These are phyloP conservation scores for Cyclocybe cylindracea DNA, from an alignment of 768 basidiomycete genomes.

Conservation along the genomic window DNA sequence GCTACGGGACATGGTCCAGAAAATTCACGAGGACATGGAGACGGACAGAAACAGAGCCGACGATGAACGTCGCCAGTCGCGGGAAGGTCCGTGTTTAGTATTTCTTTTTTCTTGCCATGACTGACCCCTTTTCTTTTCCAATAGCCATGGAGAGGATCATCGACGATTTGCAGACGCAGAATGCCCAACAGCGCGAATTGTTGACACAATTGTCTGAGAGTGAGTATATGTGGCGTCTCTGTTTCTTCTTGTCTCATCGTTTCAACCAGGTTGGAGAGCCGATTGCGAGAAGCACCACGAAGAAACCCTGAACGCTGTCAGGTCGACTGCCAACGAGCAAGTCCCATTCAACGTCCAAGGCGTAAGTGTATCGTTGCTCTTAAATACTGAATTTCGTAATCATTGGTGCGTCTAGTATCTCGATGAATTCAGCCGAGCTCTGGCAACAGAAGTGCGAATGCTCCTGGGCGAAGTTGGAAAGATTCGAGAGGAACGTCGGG, in stretches of 20 bases:
- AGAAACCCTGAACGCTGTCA: slow-evolving; percentile 68
- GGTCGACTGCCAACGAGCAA: slow-evolving; percentile 71
- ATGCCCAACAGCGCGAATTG: slow-evolving; percentile 57
- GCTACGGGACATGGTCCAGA: slow-evolving; percentile 61
- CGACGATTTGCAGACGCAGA: slow-evolving; percentile 59
- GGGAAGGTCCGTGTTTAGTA: slow-evolving; percentile 48
- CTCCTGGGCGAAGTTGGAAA: slow-evolving; percentile 83
- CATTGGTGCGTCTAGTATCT: slow-evolving; percentile 55
- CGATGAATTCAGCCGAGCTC: slow-evolving; percentile 84
- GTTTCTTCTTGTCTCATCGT: slow-evolving; percentile 8
- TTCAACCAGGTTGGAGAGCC: slow-evolving; percentile 59
- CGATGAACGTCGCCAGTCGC: slow-evolving; percentile 52
- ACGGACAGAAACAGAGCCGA: slow-evolving; percentile 51
- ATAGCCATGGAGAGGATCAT: slow-evolving; percentile 62
- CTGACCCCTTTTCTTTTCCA: slow-evolving; percentile 14
- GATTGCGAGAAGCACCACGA: slow-evolving; percentile 66
- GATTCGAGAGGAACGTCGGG: slow-evolving; percentile 76
- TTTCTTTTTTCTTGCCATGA: not conserved
- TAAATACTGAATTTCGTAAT: not conserved
- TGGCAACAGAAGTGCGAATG: slow-evolving; percentile 83
- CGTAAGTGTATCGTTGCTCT: slow-evolving; percentile 43
- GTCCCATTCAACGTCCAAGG: slow-evolving; percentile 84
- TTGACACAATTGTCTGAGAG: slow-evolving; percentile 58
- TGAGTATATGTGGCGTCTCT: slow-evolving; percentile 33
- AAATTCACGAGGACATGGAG: slow-evolving; percentile 57